These are phyloP conservation scores for Closterium sp. DNA, from an alignment of 139 green algal genomes.

Conservation along the genomic window DNA sequence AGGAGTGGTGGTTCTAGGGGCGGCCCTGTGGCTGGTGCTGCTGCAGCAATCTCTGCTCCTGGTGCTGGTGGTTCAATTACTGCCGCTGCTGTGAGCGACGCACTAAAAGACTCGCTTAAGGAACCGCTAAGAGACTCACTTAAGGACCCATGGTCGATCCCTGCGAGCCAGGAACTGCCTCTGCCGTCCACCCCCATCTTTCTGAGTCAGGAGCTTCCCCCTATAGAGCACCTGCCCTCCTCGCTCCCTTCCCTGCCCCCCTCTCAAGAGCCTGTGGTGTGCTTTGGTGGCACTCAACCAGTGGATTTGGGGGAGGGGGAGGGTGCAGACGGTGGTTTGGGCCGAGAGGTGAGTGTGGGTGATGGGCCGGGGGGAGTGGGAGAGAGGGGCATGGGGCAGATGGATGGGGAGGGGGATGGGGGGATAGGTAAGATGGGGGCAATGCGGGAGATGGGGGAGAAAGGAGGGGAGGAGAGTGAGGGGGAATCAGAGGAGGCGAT, in stretches of 20 bases:
- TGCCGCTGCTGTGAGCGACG: not conserved
- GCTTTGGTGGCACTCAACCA: not conserved
- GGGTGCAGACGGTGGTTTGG: too few relatives aligned
- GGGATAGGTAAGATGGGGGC: not conserved
- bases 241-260: not conserved
- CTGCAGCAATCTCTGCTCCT: not conserved
- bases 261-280: not conserved
- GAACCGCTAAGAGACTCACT: not conserved
- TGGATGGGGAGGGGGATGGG: not conserved
- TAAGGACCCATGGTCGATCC: not conserved
- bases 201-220: not conserved
- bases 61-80: not conserved
- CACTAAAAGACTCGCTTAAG: not conserved
- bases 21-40: too few relatives aligned
- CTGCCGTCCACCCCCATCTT: not conserved
- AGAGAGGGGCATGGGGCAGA: too few relatives aligned
- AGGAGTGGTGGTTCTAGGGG: too few relatives aligned
- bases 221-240: not conserved
- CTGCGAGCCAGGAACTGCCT: not conserved
- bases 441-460: not conserved
- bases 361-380: too few relatives aligned
- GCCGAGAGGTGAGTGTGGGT: too few relatives aligned
- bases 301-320: not conserved
- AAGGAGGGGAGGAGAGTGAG: not conserved
- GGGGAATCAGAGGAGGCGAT: not conserved